Evolutionary conservation across 306 rosid species (phyloP).

Genomic region (Potentilla sterilis): DNA sequence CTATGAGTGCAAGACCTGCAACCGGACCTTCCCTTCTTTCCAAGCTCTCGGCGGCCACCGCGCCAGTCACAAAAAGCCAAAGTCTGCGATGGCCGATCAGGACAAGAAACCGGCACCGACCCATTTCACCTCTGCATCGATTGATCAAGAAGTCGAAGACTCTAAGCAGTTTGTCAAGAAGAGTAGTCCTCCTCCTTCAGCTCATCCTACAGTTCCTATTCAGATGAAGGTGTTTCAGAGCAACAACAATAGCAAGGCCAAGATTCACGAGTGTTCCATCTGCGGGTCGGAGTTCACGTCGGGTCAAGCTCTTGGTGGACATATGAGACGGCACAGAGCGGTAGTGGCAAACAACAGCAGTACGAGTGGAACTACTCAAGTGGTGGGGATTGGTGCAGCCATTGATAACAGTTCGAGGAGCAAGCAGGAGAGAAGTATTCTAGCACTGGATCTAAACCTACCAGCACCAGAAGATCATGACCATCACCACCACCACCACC

Average conservation of each 20-base stretch:
- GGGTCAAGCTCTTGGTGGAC: slow-evolving; percentile 94
- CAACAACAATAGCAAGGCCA: slow-evolving; percentile 35
- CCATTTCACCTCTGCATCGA: neutral
- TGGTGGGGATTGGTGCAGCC: neutral
- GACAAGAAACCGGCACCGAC: slow-evolving; percentile 29
- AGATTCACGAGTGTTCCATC: slow-evolving; percentile 85
- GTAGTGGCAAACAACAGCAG: slow-evolving; percentile 20
- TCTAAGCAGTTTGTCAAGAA: slow-evolving; percentile 19
- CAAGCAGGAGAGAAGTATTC: slow-evolving; percentile 42
- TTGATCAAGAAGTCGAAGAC: neutral
- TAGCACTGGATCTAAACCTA: slow-evolving; percentile 78
- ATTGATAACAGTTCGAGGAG: neutral
- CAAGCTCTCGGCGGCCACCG: slow-evolving; percentile 99
- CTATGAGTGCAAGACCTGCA: slow-evolving; percentile 93
- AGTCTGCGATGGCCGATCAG: slow-evolving; percentile 8
- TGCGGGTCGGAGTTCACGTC: slow-evolving; percentile 88
- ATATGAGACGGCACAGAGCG: slow-evolving; percentile 83
- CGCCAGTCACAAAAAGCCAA: slow-evolving; percentile 84
- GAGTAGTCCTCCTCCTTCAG: neutral
- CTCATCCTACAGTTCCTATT: slow-evolving; percentile 8
- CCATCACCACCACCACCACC: slow-evolving; percentile 5
- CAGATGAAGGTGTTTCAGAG: slow-evolving; percentile 23
- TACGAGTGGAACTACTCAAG: neutral
- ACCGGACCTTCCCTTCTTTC: slow-evolving; percentile 79
- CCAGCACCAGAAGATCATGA: slow-evolving; percentile 92